Evolutionary conservation across 2,329 filamentous ascomycete genomes (phyloP).

Genomic region (Fusarium abutilonis): DNA sequence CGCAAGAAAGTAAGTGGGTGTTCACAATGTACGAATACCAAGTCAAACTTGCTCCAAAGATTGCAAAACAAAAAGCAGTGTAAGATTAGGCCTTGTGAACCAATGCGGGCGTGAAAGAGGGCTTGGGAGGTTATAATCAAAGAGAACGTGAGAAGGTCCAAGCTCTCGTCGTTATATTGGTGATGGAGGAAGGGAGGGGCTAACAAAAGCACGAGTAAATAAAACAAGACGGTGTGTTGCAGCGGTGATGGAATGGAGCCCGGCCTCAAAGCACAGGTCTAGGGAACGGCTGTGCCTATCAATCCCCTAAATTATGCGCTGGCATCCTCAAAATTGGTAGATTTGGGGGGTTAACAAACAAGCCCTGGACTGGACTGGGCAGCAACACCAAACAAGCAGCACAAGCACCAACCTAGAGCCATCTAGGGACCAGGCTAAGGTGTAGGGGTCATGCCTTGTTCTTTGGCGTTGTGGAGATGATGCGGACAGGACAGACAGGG

Average conservation of each 20-base stretch:
- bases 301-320: slow-evolving; percentile 41
- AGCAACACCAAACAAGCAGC: slow-evolving; percentile 18
- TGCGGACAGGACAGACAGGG: slow-evolving; percentile 28
- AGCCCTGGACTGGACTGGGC: slow-evolving; percentile 22
- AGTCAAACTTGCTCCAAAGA: slow-evolving; percentile 8
- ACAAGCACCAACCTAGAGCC: slow-evolving; percentile 7
- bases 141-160: slow-evolving; percentile 26
- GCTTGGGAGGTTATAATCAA: slow-evolving; percentile 31
- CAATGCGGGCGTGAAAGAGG: slow-evolving; percentile 19
- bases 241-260: slow-evolving; percentile 34
- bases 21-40: not conserved
- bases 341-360: slow-evolving; percentile 13
- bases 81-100: slow-evolving; percentile 1
- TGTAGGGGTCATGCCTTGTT: slow-evolving; percentile 34
- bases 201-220: slow-evolving; percentile 26
- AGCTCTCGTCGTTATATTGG: slow-evolving; percentile 28
- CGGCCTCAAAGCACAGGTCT: slow-evolving; percentile 37
- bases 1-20: slow-evolving; percentile 5
- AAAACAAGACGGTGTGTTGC: slow-evolving; percentile 39
- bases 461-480: slow-evolving; percentile 39
- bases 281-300: slow-evolving; percentile 33
- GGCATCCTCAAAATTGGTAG: slow-evolving; percentile 33
- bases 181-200: slow-evolving; percentile 27
- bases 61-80: slow-evolving; percentile 26
- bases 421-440: slow-evolving; percentile 20